phyloP scores from a whole-genome alignment of 2,329 filamentous ascomycete species.

The Sporothrix euskadiensis region DNA sequence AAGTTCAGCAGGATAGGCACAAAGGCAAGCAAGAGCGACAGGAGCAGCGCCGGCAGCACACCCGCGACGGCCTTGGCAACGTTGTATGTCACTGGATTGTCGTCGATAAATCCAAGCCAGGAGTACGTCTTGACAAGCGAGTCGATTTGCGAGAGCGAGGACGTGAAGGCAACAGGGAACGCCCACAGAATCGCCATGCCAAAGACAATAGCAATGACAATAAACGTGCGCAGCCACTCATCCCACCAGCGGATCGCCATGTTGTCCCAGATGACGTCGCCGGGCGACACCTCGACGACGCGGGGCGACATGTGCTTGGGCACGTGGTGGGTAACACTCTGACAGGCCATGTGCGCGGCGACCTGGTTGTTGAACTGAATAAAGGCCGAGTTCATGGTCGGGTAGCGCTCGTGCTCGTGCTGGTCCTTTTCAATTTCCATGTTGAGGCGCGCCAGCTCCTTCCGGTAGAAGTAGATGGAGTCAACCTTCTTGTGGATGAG shows the following conservation, averaged over 20 bases:
- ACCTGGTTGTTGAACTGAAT: conserved; percentile 99
- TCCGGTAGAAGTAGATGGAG: conserved; percentile 87
- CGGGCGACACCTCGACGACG: conserved; percentile 88
- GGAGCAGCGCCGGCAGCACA: conserved; percentile 76
- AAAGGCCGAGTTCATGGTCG: conserved; percentile 93
- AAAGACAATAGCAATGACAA: conserved; percentile 65
- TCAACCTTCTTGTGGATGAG: conserved; percentile 88
- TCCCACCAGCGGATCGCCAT: conserved; percentile 97
- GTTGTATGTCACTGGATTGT: conserved; percentile 60
- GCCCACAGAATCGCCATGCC: conserved; percentile 87
- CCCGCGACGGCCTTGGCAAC: conserved; percentile 70
- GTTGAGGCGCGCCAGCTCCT: conserved; percentile 83
- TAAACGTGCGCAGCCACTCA: conserved; percentile 69
- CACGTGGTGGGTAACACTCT: conserved; percentile 84
- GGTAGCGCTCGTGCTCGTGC: conserved; percentile 78
- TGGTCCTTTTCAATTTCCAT: conserved; percentile 91
- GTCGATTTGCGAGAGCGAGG: conserved; percentile 75
- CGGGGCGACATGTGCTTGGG: conserved; percentile 92
- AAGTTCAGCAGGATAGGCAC: conserved; percentile 77
- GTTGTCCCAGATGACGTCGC: conserved; percentile 94
- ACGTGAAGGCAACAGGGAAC: conserved; percentile 85
- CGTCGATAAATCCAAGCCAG: conserved; percentile 71
- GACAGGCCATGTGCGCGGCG: conserved; percentile 96
- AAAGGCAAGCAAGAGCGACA: conserved; percentile 76
- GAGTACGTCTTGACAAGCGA: conserved; percentile 62